phyloP scores from a whole-genome alignment of 1,284 basidiomycete genomes.

The Athelia sp. region DNA sequence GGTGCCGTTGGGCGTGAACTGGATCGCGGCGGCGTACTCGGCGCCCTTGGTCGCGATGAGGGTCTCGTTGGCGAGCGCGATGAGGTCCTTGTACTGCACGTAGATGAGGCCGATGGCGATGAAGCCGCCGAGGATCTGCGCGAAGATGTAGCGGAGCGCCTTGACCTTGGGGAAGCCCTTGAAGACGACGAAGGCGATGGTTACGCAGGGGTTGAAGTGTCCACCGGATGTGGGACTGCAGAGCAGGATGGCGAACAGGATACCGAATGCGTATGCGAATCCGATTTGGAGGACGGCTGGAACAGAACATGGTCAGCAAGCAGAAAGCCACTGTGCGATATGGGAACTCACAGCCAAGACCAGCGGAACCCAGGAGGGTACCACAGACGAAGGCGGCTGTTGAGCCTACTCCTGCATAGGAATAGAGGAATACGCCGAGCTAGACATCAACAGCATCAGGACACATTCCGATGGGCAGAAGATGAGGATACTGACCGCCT shows the following conservation, averaged over 20 bases:
- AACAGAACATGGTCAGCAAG: not conserved
- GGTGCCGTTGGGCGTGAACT: conserved; percentile 57
- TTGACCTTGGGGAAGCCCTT: conserved; percentile 51
- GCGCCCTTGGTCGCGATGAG: conserved; percentile 33
- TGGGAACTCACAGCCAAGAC: conserved; percentile 44
- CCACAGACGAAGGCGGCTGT: conserved; percentile 52
- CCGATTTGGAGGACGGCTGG: conserved; percentile 60
- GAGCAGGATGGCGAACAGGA: conserved; percentile 53
- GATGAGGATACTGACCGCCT: not conserved
- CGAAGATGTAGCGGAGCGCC: conserved; percentile 55
- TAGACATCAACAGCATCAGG: conserved; percentile 8
- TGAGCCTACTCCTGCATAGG: conserved; percentile 48
- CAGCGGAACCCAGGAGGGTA: conserved; percentile 33
- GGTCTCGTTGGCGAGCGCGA: conserved; percentile 18
- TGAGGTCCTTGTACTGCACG: conserved; percentile 52
- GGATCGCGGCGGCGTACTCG: conserved; percentile 25
- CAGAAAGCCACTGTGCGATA: not conserved
- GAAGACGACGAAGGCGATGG: conserved; percentile 49
- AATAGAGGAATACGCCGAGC: conserved; percentile 41
- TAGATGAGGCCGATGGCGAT: conserved; percentile 57
- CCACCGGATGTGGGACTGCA: conserved; percentile 55
- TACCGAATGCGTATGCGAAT: conserved; percentile 57
- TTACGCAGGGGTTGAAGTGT: conserved; percentile 61
- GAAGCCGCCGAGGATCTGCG: conserved; percentile 61
- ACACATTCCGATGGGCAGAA: not conserved